phyloP scores from a whole-genome alignment of 2,329 filamentous ascomycete genomes.

The Hymenoscyphus salicellus region DNA sequence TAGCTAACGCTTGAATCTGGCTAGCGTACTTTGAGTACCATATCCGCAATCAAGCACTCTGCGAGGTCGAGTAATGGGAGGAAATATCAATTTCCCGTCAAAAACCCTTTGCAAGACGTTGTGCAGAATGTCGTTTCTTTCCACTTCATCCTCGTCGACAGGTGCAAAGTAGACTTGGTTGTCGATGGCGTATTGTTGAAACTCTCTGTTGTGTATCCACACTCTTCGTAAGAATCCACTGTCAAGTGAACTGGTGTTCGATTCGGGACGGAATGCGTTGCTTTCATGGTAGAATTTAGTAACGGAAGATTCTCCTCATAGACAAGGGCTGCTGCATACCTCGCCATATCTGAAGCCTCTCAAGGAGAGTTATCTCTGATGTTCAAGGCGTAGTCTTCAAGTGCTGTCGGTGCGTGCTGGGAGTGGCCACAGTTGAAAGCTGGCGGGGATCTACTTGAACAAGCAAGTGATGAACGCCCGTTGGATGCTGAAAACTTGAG shows the following conservation, averaged over 20 bases:
- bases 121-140: conserved; percentile 63
- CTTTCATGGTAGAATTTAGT: not conserved
- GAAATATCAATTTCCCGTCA: conserved; percentile 66
- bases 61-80: conserved; percentile 56
- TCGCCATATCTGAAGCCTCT: not conserved
- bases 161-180: conserved; percentile 66
- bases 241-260: conserved; percentile 50
- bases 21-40: conserved; percentile 45
- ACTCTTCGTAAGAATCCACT: conserved; percentile 57
- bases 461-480: not conserved
- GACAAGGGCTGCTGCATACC: not conserved
- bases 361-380: not conserved
- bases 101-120: conserved; percentile 61
- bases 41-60: conserved; percentile 71
- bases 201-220: conserved; percentile 59
- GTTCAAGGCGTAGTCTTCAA: not conserved
- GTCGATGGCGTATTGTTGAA: conserved; percentile 64
- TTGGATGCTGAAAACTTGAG: not conserved
- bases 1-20: not conserved
- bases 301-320: not conserved
- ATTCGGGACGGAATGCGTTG: conserved; percentile 30
- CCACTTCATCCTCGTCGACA: conserved; percentile 70
- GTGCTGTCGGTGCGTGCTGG: not conserved
- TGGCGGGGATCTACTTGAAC: not conserved
- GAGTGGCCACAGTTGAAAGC: not conserved